A percentile compares a stretch with the other conserved stretches of the same genome.
Evolutionary conservation across 257 asterid species (phyloP).

Genomic region (Ilex asprella): DNA sequence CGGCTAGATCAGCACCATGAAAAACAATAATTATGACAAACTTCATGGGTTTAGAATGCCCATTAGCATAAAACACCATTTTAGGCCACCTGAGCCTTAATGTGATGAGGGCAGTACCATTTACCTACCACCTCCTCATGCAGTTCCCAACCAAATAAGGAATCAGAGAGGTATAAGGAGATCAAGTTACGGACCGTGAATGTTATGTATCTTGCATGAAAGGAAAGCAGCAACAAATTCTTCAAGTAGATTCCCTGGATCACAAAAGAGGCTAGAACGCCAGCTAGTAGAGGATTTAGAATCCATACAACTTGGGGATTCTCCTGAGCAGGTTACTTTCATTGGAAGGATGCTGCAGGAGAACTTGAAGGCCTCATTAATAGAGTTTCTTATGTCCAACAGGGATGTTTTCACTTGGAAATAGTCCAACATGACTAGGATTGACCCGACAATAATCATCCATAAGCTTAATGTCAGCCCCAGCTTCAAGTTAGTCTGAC

Average conservation of each 20-base stretch:
- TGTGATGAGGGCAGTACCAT: neutral
- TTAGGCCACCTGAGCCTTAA: neutral
- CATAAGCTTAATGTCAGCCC: neutral
- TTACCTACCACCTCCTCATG: neutral
- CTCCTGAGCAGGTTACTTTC: too few species aligned
- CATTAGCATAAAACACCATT: neutral
- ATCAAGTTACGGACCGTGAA: neutral
- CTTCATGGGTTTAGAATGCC: neutral
- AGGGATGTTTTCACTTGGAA: neutral
- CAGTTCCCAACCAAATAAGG: neutral
- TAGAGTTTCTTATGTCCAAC: neutral
- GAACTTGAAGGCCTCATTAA: too few species aligned
- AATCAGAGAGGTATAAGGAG: neutral
- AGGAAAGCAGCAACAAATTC: neutral
- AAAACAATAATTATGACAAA: neutral
- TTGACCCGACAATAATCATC: neutral
- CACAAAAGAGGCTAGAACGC: neutral
- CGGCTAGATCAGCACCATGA: too few species aligned
- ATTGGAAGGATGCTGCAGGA: too few species aligned
- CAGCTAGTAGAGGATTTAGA: neutral
- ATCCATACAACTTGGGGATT: too few species aligned
- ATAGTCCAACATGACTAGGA: neutral
- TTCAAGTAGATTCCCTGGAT: neutral
- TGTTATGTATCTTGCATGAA: neutral
- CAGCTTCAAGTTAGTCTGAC: neutral